Evolutionary conservation across 2,329 filamentous ascomycete genomes (phyloP).

Genomic region (Botrytis fragariae): DNA sequence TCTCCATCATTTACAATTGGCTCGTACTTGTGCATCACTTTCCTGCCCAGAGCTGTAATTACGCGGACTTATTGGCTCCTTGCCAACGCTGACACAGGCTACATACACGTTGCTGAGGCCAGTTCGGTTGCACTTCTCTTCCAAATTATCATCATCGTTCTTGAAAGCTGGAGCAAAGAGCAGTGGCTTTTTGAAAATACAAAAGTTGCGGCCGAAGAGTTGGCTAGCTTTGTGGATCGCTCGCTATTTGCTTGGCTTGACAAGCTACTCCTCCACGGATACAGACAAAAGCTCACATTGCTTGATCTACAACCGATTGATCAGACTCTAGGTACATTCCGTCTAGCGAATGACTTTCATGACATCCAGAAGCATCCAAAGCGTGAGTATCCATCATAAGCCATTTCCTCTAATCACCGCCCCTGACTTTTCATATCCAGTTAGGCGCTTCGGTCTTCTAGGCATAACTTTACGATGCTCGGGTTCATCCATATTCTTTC

Average conservation of each 20-base stretch:
- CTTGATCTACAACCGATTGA: slow-evolving; percentile 39
- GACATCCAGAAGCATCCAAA: not conserved
- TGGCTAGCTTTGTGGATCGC: slow-evolving; percentile 41
- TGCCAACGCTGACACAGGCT: slow-evolving; percentile 36
- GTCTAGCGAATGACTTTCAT: slow-evolving; percentile 22
- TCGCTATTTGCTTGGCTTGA: slow-evolving; percentile 38
- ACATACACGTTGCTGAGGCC: slow-evolving; percentile 31
- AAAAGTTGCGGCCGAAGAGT: slow-evolving; percentile 43
- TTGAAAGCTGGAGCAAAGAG: slow-evolving; percentile 38
- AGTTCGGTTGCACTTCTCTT: slow-evolving; percentile 40
- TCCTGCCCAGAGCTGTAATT: slow-evolving; percentile 29
- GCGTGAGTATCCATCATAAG: not conserved
- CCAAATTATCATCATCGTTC: slow-evolving; percentile 34
- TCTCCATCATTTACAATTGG: slow-evolving; percentile 29
- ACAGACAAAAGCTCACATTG: not conserved
- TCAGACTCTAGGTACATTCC: slow-evolving; percentile 25
- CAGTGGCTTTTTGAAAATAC: slow-evolving; percentile 42
- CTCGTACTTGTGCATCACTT: slow-evolving; percentile 29
- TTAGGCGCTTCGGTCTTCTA: not conserved
- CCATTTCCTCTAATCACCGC: not conserved
- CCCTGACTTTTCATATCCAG: not conserved
- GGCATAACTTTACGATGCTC: slow-evolving; percentile 21
- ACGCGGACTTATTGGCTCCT: slow-evolving; percentile 28
- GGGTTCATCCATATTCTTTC: not conserved
- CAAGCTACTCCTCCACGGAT: not conserved